Evolutionary conservation across 805 yeast species (phyloP).

Genomic region (Tetrapisispora pingtungensis): DNA sequence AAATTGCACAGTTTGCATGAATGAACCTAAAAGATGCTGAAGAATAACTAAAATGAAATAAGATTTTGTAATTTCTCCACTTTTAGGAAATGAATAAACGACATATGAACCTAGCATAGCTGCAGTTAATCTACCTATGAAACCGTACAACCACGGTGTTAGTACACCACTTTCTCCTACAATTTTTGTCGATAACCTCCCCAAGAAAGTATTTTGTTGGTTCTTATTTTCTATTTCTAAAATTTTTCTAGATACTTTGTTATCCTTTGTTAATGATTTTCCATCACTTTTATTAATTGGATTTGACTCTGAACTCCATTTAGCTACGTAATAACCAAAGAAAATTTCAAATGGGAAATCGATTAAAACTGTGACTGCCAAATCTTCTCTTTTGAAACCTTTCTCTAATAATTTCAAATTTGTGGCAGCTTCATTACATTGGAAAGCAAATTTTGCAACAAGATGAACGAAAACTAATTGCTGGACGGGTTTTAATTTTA

Average conservation of each 20-base stretch:
- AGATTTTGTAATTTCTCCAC: slow-evolving; percentile 34
- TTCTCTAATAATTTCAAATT: slow-evolving; percentile 82
- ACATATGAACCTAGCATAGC: slow-evolving; percentile 68
- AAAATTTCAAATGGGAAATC: slow-evolving; percentile 94
- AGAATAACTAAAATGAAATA: slow-evolving; percentile 66
- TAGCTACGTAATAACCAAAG: slow-evolving; percentile 92
- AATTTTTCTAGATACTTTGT: background rate
- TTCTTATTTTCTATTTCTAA: background rate
- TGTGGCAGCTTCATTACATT: slow-evolving; percentile 92
- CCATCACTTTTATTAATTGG: background rate
- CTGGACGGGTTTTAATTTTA: slow-evolving; percentile 61
- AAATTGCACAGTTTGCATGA: slow-evolving; percentile 91
- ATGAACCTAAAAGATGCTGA: slow-evolving; percentile 78
- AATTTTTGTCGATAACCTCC: slow-evolving; percentile 7
- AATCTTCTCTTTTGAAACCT: slow-evolving; percentile 87
- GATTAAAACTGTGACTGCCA: slow-evolving; percentile 83
- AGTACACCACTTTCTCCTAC: slow-evolving; percentile 45
- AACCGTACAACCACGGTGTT: slow-evolving; percentile 85
- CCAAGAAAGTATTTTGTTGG: background rate
- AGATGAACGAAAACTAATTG: slow-evolving; percentile 65
- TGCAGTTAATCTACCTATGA: slow-evolving; percentile 66
- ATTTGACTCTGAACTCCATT: slow-evolving; percentile 68
- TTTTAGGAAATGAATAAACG: slow-evolving; percentile 60
- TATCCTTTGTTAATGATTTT: background rate
- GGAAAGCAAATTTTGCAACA: slow-evolving; percentile 82